Conservation (phyloP, 805 yeast species). For the Ogataea glucozyma region DNA sequence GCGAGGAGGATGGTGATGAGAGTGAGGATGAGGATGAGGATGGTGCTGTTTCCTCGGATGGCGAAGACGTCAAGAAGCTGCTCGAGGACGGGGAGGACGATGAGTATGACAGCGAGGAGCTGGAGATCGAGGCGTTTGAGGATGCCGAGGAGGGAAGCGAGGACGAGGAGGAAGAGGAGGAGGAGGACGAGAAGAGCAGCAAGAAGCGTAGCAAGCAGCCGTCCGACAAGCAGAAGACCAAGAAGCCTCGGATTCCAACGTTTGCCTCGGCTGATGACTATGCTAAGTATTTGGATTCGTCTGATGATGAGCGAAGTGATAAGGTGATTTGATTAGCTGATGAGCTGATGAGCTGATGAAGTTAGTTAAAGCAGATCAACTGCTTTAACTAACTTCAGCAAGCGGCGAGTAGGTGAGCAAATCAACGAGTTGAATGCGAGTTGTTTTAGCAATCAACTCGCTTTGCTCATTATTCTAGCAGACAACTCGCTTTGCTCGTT, state of each 20-base stretch:
- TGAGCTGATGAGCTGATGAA: too few relatives aligned
- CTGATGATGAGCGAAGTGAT: conserved; percentile 48
- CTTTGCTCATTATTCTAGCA: too few relatives aligned
- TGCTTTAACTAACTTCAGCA: too few relatives aligned
- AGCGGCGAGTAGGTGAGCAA: too few relatives aligned
- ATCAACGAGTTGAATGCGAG: too few relatives aligned
- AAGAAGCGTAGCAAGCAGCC: conserved; percentile 31
- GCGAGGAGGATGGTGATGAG: conserved; percentile 31
- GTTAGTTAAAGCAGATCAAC: too few relatives aligned
- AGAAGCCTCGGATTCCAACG: conserved; percentile 69
- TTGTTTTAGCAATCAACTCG: too few relatives aligned
- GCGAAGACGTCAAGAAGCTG: conserved; percentile 28
- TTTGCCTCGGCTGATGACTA: conserved; percentile 91
- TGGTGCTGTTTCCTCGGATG: conserved; percentile 27
- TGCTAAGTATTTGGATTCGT: conserved; percentile 68
- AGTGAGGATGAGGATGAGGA: conserved; percentile 30
- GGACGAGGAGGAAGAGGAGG: conserved; percentile 28
- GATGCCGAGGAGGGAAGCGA: conserved; percentile 31
- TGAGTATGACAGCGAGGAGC: conserved; percentile 29
- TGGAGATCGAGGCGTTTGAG: conserved; percentile 29
- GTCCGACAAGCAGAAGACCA: conserved; percentile 37
- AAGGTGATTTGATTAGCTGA: too few relatives aligned
- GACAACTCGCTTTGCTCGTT: too few relatives aligned
- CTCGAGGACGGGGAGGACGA: conserved; percentile 26
- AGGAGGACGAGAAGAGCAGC: conserved; percentile 14